These are phyloP conservation scores for Mycena pura DNA, from an alignment of 768 basidiomycete species.

Conservation along the genomic window DNA sequence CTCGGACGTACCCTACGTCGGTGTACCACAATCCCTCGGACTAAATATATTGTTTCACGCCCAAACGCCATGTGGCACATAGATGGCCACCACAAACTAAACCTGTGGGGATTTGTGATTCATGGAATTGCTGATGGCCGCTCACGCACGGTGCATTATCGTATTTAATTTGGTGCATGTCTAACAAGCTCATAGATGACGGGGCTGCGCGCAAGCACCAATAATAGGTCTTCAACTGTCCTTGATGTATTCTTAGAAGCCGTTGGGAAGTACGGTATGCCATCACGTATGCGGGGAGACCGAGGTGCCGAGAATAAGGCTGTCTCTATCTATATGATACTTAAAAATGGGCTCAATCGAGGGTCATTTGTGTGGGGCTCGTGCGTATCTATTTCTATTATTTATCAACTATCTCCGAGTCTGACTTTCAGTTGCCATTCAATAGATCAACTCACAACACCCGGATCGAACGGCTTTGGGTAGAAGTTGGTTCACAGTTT, in stretches of 20 bases:
- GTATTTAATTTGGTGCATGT: neutral
- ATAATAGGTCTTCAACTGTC: conserved; percentile 20
- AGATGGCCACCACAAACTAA: conserved; percentile 37
- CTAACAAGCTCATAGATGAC: neutral
- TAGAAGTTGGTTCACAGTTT: conserved; percentile 21
- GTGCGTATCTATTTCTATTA: neutral
- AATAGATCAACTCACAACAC: conserved; percentile 7
- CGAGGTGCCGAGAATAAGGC: conserved; percentile 36
- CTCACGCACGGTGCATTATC: conserved; percentile 32
- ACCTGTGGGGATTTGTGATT: conserved; percentile 35
- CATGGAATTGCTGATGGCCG: conserved; percentile 40
- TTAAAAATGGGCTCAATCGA: conserved; percentile 24
- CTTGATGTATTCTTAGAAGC: conserved; percentile 11
- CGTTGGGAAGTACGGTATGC: conserved; percentile 12
- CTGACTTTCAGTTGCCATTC: neutral
- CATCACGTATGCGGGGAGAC: conserved; percentile 31
- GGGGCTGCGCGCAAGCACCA: conserved; percentile 20
- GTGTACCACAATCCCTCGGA: conserved; percentile 14
- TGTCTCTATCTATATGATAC: conserved; percentile 35
- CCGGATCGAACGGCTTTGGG: conserved; percentile 13
- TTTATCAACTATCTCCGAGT: neutral
- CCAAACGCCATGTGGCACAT: conserved; percentile 34
- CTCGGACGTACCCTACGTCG: conserved; percentile 28
- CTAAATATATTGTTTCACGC: conserved; percentile 26
- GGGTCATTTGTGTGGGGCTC: conserved; percentile 19